Evolutionary conservation across 345 rosid species (phyloP).

Genomic region (sweet orange (Citrus sinensis)): DVS_A1.0 CM039166.1:10612001-10612500

Average conservation of each 20-base stretch:
- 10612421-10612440: slow-evolving; percentile 43
- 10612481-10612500: neutral
- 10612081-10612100: neutral
- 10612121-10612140: neutral
- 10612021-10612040: neutral
- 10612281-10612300: neutral
- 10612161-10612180: neutral
- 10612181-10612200: neutral
- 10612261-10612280: neutral
- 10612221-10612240: neutral
- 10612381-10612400: slow-evolving; percentile 40
- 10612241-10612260: neutral
- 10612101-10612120: neutral
- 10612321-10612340: neutral
- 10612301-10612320: neutral
- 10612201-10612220: neutral
- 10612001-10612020: neutral
- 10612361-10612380: slow-evolving; percentile 36
- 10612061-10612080: neutral
- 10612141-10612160: neutral
- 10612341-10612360: slow-evolving; percentile 1
- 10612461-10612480: slow-evolving; percentile 14
- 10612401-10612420: slow-evolving; percentile 45
- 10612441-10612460: slow-evolving; percentile 36
- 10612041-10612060: neutral